phyloP scores from a whole-genome alignment of 2,329 filamentous ascomycete genomes.

The Diaporthe sp. region DNA sequence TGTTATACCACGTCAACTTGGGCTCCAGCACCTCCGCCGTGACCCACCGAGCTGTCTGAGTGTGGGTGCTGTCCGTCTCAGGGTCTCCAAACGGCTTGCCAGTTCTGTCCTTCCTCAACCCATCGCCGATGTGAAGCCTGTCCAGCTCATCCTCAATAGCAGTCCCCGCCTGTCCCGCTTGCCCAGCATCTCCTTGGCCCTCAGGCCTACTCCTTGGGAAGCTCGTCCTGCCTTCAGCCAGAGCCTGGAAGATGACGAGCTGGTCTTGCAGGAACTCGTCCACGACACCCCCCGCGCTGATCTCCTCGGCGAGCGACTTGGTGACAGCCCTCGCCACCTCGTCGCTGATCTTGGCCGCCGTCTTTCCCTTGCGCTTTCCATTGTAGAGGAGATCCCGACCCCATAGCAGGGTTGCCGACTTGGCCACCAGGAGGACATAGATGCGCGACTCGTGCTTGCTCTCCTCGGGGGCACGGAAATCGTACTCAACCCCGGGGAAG shows the following conservation, averaged over 20 bases:
- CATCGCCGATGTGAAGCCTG: constrained; percentile 48
- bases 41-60: constrained; percentile 74
- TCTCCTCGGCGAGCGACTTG: constrained; percentile 60
- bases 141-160: constrained; percentile 42
- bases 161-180: background rate
- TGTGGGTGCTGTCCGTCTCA: constrained; percentile 63
- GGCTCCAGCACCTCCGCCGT: constrained; percentile 63
- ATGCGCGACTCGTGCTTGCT: constrained; percentile 65
- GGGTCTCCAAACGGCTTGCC: constrained; percentile 66
- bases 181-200: constrained; percentile 35
- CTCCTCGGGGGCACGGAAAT: constrained; percentile 64
- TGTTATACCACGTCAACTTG: constrained; percentile 63
- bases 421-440: constrained; percentile 71
- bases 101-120: constrained; percentile 59
- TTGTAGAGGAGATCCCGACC: constrained; percentile 61
- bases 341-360: constrained; percentile 46
- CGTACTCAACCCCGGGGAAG: constrained; percentile 60
- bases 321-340: constrained; percentile 62
- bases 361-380: constrained; percentile 43
- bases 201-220: constrained; percentile 51
- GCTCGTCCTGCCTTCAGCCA: constrained; percentile 66
- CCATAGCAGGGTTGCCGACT: constrained; percentile 62
- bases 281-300: constrained; percentile 60
- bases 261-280: constrained; percentile 74
- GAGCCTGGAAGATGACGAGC: constrained; percentile 71